Evolutionary conservation across 352 stramenopile species (phyloP).

Genomic region (Globisporangium cystogenes): DNA sequence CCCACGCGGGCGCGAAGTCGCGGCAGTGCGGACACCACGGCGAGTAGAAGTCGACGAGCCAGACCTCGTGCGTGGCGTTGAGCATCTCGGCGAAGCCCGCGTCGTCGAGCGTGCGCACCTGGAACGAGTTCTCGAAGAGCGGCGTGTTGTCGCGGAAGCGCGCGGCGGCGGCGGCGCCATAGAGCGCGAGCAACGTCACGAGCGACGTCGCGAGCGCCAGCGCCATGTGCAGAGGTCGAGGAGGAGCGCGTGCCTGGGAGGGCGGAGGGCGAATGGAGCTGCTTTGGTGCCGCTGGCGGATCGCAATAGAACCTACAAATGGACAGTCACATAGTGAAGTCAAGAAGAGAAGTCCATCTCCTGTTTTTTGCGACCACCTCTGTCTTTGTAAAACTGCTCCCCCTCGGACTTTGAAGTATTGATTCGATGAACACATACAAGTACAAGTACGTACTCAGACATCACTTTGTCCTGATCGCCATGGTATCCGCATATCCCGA

Average conservation of each 20-base stretch:
- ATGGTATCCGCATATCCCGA: not conserved
- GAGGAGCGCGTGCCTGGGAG: not conserved
- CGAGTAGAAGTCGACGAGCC: constrained; percentile 84
- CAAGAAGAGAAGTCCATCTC: no score
- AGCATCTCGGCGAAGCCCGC: constrained; percentile 38
- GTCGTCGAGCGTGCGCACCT: constrained; percentile 36
- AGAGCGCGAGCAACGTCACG: not conserved
- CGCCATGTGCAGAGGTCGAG: no score
- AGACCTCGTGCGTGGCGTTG: constrained; percentile 49
- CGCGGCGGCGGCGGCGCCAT: not conserved
- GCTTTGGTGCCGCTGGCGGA: no score
- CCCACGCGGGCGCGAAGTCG: constrained; percentile 68
- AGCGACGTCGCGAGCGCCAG: constrained; percentile 1
- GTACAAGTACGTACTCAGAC: no score
- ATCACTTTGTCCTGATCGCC: not conserved
- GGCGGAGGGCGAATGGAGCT: no score
- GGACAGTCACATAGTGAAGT: not conserved
- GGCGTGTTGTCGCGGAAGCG: constrained; percentile 43
- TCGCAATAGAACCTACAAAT: not conserved
- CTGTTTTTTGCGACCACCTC: no score
- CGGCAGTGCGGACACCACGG: constrained; percentile 83
- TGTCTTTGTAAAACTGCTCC: no score
- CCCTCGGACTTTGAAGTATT: no score
- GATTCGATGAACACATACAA: no score
- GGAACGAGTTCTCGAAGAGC: constrained; percentile 67